Base-by-base conservation (phyloP, 768 basidiomycete species). In the Amanita exitialis region DNA sequence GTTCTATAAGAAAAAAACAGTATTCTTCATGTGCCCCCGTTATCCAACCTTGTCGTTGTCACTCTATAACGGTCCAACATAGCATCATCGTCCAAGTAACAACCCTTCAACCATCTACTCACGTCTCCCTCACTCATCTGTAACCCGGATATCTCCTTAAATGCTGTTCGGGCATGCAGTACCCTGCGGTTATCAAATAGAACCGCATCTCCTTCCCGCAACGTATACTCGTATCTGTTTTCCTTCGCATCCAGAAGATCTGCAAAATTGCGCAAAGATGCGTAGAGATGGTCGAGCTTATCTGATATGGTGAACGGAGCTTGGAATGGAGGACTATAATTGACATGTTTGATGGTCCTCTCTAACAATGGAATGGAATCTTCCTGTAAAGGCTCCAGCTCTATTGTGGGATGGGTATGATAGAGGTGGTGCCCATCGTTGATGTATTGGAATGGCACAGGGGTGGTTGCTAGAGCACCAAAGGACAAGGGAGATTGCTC, bases 251-350 rank as follows among this genome's bases (percentile, higher is more conserved):
- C 76, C 2, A 93, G 62, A 10, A 83, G 57, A 0, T 64, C 59
- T 2, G 81, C 75, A 57, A 92, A 97, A 13, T 66, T 63, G 3
- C 61, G 56, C 3, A 97, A 68, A 3, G 89, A 86, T 1, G 67
- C 13, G 21, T 51, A 51, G 9, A 51, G 25, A 13, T 27, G 58
- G 59, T 83, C 87, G 58, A 90, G 84, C 28, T 64, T 64, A 5
- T 61, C 54, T 0, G 82, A 61, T 7, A 44, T 16, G 0, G 75
- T 70, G 7, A 92, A 71, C 0, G 90, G 85, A 0, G 86, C 92
- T 67, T 95, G 92, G 76, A 97, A 98, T 0, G 93, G 94, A 0
- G 95, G 95, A 1, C 88, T 86, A 65, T 95, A 97, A 67, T 93
- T 97, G 60, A 97, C 77, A 53, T 84, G 75, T 39, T 69, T 66